Conservation (phyloP, 805 yeast genomes). For the Myxozyma sirexii region DNA sequence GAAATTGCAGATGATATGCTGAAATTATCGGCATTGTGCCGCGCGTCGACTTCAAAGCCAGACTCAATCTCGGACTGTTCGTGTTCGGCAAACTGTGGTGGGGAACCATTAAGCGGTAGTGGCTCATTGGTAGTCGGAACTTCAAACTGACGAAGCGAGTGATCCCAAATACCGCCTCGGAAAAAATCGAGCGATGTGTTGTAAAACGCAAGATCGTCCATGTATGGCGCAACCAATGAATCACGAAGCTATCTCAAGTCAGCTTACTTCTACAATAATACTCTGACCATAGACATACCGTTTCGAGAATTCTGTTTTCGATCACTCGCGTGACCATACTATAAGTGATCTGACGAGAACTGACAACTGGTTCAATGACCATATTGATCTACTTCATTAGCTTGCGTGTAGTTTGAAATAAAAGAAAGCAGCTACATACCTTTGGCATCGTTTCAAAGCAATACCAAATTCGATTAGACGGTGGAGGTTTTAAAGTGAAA, state of each 20-base stretch:
- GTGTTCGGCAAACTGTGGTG: constrained; percentile 1
- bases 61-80: background rate
- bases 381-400: constrained; percentile 13
- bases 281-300: constrained; percentile 48
- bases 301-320: constrained; percentile 75
- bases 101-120: background rate
- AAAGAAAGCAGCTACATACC: background rate
- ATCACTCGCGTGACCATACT: constrained; percentile 78
- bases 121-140: background rate
- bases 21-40: constrained; percentile 21
- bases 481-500: constrained; percentile 79
- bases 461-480: constrained; percentile 90
- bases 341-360: constrained; percentile 78
- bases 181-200: constrained; percentile 68
- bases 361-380: constrained; percentile 85
- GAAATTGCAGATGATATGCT: constrained; percentile 28
- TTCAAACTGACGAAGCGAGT: constrained; percentile 14
- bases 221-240: constrained; percentile 78
- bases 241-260: constrained; percentile 46
- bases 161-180: constrained; percentile 93
- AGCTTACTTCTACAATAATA: background rate
- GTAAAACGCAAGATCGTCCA: constrained; percentile 83
- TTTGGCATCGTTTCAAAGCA: constrained; percentile 76
- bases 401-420: no score
- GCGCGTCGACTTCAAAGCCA: constrained; percentile 2